Conservation (phyloP, 805 yeast species). For the Lachancea quebecensis region DNA sequence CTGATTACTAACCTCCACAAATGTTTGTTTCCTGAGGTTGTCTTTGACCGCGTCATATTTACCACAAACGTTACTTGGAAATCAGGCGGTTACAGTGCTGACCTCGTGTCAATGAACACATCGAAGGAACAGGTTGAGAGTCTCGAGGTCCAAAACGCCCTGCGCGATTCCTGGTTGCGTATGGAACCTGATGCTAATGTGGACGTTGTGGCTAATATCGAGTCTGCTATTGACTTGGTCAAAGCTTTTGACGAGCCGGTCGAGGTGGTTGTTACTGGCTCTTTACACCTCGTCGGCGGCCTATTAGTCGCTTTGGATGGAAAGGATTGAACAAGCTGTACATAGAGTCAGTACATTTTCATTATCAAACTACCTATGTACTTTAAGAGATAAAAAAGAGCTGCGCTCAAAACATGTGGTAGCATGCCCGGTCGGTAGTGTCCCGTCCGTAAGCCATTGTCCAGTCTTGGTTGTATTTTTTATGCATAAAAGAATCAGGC, state of each 20-base stretch:
- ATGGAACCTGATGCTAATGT: slow-evolving; percentile 40
- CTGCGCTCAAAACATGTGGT: not conserved
- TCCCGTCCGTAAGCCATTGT: slow-evolving; percentile 60
- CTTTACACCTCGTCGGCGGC: slow-evolving; percentile 92
- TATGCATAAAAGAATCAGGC: slow-evolving; percentile 31
- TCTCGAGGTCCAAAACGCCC: slow-evolving; percentile 70
- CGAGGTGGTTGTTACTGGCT: slow-evolving; percentile 89
- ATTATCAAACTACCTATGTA: too few relatives aligned
- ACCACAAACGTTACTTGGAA: slow-evolving; percentile 92
- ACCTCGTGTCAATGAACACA: slow-evolving; percentile 78
- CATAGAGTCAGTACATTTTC: too few relatives aligned
- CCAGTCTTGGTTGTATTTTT: slow-evolving; percentile 51
- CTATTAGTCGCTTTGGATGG: slow-evolving; percentile 75
- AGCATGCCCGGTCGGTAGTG: slow-evolving; percentile 47
- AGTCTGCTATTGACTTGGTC: slow-evolving; percentile 56
- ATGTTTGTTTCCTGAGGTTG: slow-evolving; percentile 35
- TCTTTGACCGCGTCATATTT: slow-evolving; percentile 73
- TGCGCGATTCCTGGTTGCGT: slow-evolving; percentile 63
- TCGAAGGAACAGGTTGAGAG: slow-evolving; percentile 71
- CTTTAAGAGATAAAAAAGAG: too few relatives aligned
- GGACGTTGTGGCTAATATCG: slow-evolving; percentile 66
- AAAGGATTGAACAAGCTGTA: slow-evolving; percentile 6
- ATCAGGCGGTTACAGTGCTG: slow-evolving; percentile 69
- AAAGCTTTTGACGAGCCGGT: slow-evolving; percentile 32
- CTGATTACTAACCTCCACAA: slow-evolving; percentile 50